A percentile compares a stretch with the other conserved stretches of the same genome.
Conservation (phyloP, 495 filamentous ascomycete genomes). For the Aspergillus bertholletiae region DNA sequence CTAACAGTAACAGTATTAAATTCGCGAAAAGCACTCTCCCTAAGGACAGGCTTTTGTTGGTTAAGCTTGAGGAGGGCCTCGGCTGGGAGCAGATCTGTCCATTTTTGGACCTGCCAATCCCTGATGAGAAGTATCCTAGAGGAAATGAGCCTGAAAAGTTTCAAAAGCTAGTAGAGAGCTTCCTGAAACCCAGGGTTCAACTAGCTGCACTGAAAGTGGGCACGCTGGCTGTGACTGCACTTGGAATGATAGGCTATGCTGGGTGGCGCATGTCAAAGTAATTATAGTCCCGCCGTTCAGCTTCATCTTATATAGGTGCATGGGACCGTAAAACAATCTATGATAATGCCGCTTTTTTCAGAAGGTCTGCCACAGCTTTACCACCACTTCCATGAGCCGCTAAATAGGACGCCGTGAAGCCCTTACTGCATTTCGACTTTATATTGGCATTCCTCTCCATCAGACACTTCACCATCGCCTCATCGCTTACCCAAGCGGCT, state of each 20-base stretch:
- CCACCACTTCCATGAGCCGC: too few relatives aligned
- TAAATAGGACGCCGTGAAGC: too few relatives aligned
- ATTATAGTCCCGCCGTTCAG: too few relatives aligned
- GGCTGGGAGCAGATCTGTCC: conserved; percentile 26
- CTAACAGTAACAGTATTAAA: conserved; percentile 15
- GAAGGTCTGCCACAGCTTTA: too few relatives aligned
- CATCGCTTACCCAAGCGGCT: too few relatives aligned
- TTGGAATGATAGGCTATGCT: conserved; percentile 4
- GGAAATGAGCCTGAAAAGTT: conserved; percentile 27
- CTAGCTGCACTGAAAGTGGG: conserved; percentile 11
- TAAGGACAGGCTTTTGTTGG: conserved; percentile 16
- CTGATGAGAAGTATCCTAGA: conserved; percentile 17
- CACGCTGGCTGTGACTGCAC: conserved; percentile 4
- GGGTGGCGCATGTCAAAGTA: too few relatives aligned
- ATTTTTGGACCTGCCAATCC: conserved; percentile 19
- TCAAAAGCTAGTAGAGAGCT: conserved; percentile 7
- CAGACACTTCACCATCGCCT: too few relatives aligned
- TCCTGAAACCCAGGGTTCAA: conserved; percentile 11
- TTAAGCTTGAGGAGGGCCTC: conserved; percentile 19
- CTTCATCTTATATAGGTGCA: too few relatives aligned
- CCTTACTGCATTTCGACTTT: too few relatives aligned
- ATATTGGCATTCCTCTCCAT: too few relatives aligned
- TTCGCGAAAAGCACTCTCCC: conserved; percentile 18
- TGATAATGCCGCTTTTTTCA: too few relatives aligned
- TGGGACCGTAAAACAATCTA: too few relatives aligned